phyloP scores from a whole-genome alignment of 768 basidiomycete species.

The Termitomyces eurrhizus region DNA sequence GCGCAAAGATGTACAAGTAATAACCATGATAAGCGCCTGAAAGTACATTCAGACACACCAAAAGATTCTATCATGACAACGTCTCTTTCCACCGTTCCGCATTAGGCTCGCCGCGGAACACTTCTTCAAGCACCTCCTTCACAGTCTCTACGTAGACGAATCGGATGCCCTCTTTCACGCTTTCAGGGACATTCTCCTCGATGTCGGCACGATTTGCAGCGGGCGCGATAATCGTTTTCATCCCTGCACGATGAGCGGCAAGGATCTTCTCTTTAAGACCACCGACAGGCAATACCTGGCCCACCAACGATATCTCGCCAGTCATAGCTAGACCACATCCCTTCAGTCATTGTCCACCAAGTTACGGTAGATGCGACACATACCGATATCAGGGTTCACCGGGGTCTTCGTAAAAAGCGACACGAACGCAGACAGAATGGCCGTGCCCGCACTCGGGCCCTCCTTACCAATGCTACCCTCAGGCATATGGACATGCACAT shows the following conservation, averaged over 20 bases:
- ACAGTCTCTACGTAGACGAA: slow-evolving; percentile 97
- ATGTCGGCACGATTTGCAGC: slow-evolving; percentile 91
- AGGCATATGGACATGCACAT: slow-evolving; percentile 97
- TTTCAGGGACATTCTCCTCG: slow-evolving; percentile 94
- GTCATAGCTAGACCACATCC: slow-evolving; percentile 75
- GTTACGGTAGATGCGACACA: slow-evolving; percentile 20
- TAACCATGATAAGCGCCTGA: neutral
- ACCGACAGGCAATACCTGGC: slow-evolving; percentile 94
- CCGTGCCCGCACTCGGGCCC: slow-evolving; percentile 95
- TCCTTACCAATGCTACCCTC: slow-evolving; percentile 93
- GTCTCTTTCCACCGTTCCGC: slow-evolving; percentile 69
- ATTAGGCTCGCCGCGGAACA: slow-evolving; percentile 63
- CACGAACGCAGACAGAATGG: slow-evolving; percentile 88
- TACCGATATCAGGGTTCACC: slow-evolving; percentile 86
- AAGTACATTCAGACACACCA: slow-evolving; percentile 6
- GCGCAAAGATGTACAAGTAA: neutral
- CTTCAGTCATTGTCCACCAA: neutral
- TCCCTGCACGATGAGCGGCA: slow-evolving; percentile 94
- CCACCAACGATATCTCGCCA: slow-evolving; percentile 94
- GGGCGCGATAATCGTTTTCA: slow-evolving; percentile 87
- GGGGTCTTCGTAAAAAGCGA: slow-evolving; percentile 84
- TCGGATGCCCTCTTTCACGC: slow-evolving; percentile 91
- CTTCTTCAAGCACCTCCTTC: slow-evolving; percentile 82
- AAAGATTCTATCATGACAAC: slow-evolving; percentile 9
- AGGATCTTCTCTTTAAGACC: slow-evolving; percentile 96